Percentiles rank a stretch among this genome's conserved stretches.
phyloP scores from a whole-genome alignment of 495 filamentous ascomycete species.

The Penicillium paradoxum region DNA sequence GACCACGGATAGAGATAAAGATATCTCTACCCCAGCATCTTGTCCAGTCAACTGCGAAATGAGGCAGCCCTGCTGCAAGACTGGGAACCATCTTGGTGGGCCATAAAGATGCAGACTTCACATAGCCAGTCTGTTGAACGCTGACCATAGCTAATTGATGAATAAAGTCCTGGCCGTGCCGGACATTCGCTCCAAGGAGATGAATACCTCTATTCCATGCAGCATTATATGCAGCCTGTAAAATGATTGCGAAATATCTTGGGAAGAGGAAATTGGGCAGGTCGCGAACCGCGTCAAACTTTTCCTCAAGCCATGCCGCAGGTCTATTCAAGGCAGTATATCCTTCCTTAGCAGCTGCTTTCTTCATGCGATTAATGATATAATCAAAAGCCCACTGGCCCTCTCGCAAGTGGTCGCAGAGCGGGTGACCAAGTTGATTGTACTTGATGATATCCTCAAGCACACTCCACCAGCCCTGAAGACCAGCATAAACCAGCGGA shows the following conservation, averaged over 20 bases:
- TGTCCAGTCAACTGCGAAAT: conserved; percentile 92
- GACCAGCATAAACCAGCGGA: conserved; percentile 84
- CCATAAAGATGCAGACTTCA: conserved; percentile 86
- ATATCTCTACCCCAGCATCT: conserved; percentile 96
- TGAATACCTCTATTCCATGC: conserved; percentile 73
- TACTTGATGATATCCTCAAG: conserved; percentile 77
- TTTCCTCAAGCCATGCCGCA: conserved; percentile 71
- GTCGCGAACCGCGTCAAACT: conserved; percentile 75
- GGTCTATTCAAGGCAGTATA: conserved; percentile 57
- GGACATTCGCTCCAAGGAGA: conserved; percentile 71
- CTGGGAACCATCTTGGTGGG: conserved; percentile 78
- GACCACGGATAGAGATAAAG: conserved; percentile 89
- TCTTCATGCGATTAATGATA: conserved; percentile 71
- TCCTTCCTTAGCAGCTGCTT: conserved; percentile 55
- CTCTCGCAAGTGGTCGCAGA: conserved; percentile 87
- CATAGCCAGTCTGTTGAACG: conserved; percentile 79
- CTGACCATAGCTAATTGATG: conserved; percentile 85
- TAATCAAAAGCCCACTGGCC: conserved; percentile 96
- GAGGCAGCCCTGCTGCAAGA: conserved; percentile 88
- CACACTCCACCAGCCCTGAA: conserved; percentile 98
- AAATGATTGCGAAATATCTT: conserved; percentile 84
- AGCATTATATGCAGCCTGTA: conserved; percentile 80
- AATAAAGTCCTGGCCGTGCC: conserved; percentile 75
- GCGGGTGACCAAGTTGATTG: conserved; percentile 87
- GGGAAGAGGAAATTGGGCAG: conserved; percentile 88